Evolutionary conservation across 2,329 filamentous ascomycete species (phyloP).

Genomic region (Laburnicola sp.): DNA sequence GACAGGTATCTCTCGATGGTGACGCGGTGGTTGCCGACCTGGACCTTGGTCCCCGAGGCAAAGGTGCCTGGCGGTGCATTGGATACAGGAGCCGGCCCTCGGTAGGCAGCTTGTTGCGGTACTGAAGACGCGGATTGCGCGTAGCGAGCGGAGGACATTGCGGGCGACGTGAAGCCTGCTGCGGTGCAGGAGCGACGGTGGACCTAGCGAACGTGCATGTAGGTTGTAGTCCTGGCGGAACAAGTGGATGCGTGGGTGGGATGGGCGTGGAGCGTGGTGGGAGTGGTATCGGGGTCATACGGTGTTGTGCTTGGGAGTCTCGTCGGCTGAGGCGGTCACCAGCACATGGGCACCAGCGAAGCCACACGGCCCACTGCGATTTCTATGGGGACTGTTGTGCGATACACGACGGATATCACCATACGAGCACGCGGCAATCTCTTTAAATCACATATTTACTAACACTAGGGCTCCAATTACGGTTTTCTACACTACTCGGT

Average conservation of each 20-base stretch:
- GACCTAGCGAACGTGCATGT: constrained; percentile 40
- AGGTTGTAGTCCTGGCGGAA: constrained; percentile 18
- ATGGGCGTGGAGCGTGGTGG: constrained; percentile 17
- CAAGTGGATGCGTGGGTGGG: constrained; percentile 13
- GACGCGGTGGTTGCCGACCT: constrained; percentile 89
- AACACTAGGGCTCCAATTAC: no score
- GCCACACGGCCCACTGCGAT: constrained; percentile 25
- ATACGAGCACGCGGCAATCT: no score
- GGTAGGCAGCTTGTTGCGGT: constrained; percentile 41
- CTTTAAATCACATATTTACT: no score
- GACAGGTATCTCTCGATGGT: constrained; percentile 97
- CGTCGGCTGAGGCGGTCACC: constrained; percentile 24
- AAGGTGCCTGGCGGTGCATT: constrained; percentile 72
- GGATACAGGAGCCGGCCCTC: constrained; percentile 35
- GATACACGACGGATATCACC: no score
- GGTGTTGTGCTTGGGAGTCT: constrained; percentile 20
- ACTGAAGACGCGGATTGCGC: constrained; percentile 39
- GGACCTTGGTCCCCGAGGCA: constrained; percentile 90
- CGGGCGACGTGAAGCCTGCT: constrained; percentile 39
- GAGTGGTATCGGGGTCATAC: constrained; percentile 23
- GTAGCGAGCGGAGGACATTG: constrained; percentile 47
- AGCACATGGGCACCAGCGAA: constrained; percentile 27
- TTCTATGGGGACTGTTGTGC: no score
- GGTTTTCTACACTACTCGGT: no score
- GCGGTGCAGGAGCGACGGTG: constrained; percentile 35